Evolutionary conservation across 345 rosid species (phyloP), one percentile per base, ranked within the genome.

Genomic region (Melaleuca alternifolia): DNA sequence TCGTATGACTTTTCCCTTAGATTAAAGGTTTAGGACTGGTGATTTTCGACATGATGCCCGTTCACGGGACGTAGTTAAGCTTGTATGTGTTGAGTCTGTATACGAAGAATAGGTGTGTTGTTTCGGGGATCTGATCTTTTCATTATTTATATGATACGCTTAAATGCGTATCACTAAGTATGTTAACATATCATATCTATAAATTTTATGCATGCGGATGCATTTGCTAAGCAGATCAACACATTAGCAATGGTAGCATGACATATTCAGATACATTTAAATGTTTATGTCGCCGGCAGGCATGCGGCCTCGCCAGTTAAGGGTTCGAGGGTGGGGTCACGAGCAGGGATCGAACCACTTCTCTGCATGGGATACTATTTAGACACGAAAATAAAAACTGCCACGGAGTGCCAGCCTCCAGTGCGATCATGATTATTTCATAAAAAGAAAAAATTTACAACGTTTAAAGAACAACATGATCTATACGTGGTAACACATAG

Each of bases 31-130:
- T 33, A 16, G 77, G 12, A 65, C 77, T 11, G 15, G 77, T 23
- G 33, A 33, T 8, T 33, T 10, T 65, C 12, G 77, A 30, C 41
- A 33, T 15, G 30, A 57, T 26, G 30, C 65, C 26, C 26, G 11
- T 57, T 24, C 65, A 57, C 11, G 15, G 11, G 65, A 26, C 33
- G 3, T 11, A 2, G 33, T 57, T 57, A 57, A 57, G 28, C 62
- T 9, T 57, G 26, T 57, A 10, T 57, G 15, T 57, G 65, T 26
- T 30, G 13, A 5, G 65, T 6, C 4, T 2, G 26, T 57, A 57
- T 57, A 12, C 14, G 0, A 57, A 57, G 65, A 0, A 0, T 0
- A 7, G 14, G 26, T 15, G n/a, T 57, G 62, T 11, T 28, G 24
- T 57, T 57, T 57, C 30, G 11, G 6, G 2, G 10, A 56, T 57